Evolutionary conservation across 176 grass and related monocot genomes (phyloP).

Genomic region (Oryza meridionalis): DNA sequence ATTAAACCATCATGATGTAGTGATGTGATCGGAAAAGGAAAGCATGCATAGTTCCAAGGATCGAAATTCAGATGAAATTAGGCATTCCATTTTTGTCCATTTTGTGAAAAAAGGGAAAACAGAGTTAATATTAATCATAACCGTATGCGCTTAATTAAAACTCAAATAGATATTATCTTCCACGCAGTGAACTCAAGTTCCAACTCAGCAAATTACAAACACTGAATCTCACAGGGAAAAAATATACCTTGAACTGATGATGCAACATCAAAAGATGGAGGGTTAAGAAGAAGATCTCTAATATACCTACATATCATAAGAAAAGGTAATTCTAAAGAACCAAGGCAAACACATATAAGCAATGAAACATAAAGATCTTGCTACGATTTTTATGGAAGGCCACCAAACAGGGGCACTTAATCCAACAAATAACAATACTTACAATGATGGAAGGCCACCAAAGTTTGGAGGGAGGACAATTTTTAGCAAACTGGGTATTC

Average conservation of each 20-base stretch:
- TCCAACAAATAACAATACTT: constrained; percentile 49
- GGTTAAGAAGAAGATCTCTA: constrained; percentile 97
- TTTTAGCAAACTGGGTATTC: constrained; percentile 90
- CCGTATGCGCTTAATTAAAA: neutral
- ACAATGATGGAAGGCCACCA: constrained; percentile 85
- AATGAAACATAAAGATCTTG: constrained; percentile 23
- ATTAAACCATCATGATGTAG: neutral
- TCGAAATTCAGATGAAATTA: constrained; percentile 6
- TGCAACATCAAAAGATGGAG: constrained; percentile 78
- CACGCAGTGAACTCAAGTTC: constrained; percentile 22
- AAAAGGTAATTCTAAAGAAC: constrained; percentile 10
- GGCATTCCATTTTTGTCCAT: neutral
- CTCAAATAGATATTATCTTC: constrained; percentile 15
- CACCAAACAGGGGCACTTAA: neutral
- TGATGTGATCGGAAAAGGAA: neutral
- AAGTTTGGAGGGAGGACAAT: constrained; percentile 82
- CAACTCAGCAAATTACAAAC: constrained; percentile 23
- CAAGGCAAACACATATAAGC: constrained; percentile 9
- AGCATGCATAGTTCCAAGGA: neutral
- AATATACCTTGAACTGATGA: constrained; percentile 84
- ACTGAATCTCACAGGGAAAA: neutral
- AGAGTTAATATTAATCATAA: neutral
- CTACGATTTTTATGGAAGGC: no score
- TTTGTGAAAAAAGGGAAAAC: neutral
- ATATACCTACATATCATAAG: constrained; percentile 65